Base-by-base conservation (phyloP, 148 eudicot genomes). In the Drosera capensis region DNA sequence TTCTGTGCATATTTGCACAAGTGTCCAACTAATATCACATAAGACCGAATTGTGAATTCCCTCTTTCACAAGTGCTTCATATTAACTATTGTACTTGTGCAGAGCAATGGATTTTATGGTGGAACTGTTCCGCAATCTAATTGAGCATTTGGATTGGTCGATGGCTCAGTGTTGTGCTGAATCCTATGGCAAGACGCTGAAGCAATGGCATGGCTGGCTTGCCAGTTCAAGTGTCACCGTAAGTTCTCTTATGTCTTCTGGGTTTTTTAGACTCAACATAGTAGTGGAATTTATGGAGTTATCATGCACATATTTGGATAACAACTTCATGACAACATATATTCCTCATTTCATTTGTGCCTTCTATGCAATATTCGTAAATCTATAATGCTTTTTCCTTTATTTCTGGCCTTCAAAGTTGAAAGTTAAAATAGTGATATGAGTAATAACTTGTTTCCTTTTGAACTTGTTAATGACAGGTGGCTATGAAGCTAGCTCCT, bases 61-160 rank as follows among this genome's bases (percentile, higher is more conserved):
- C 17, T 14, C 15, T 13, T 39, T 14, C 17, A 14, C 43, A 39
- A 39, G 17, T 39, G 43, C 43, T 39, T 39, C 1, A 1, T 3
- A 7, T 8, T 13, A 13, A 2, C 40, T 14, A 13, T 7, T 37
- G 19, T 26, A 1, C 5, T 21, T 23, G 29, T 51, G 17, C 61
- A 86, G 95, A 77, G 86, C 95, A 7, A 80, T 80, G 95, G 95
- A 86, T 75, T 86, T 86, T 62, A 43, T 80, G 70, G 78, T 85
- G 52, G 72, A 53, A 40, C 25, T 86, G 20, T 75, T 86, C 41
- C 52, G 64, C 39, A 71, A 78, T 65, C 52, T 86, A 36, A 42
- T 80, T 57, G 80, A 75, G 48, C 86, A 78, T 52, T 70, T 62
- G 46, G 95, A 80, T 45, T 80, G 92, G 95, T 46, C 86, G 19